Percentiles rank a stretch among this genome's conserved stretches.
Conservation (phyloP, 129 eudicot species). For the Kitagawia praeruptora region DNA sequence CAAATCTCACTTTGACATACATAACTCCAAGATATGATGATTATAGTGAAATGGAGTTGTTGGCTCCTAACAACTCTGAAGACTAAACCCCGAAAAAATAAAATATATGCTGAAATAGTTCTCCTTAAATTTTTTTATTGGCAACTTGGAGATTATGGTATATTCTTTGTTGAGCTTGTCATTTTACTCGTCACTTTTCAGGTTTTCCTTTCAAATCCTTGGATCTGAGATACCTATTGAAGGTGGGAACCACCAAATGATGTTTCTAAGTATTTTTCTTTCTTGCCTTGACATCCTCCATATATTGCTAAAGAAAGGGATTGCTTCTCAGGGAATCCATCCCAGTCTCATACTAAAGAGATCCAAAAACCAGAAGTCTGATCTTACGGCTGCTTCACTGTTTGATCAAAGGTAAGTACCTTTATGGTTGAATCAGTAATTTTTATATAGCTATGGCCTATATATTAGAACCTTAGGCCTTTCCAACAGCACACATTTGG, state of each 20-base stretch:
- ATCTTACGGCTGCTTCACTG: conserved; percentile 27
- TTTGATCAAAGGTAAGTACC: background rate
- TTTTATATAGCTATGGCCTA: background rate
- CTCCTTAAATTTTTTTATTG: background rate
- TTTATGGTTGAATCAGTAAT: background rate
- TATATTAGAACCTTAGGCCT: background rate
- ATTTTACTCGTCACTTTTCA: background rate
- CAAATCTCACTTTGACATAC: background rate
- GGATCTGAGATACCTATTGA: background rate
- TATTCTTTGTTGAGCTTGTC: background rate
- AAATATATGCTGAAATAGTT: background rate
- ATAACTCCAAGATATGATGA: background rate
- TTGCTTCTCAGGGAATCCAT: conserved; percentile 50
- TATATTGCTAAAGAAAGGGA: conserved; percentile 52
- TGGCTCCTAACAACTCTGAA: background rate
- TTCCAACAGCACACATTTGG: background rate
- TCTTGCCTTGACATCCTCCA: conserved; percentile 13
- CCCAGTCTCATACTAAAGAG: conserved; percentile 16
- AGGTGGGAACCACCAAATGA: background rate
- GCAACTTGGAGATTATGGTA: conserved; percentile 1
- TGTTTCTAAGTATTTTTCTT: background rate
- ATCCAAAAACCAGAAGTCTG: conserved; percentile 35
- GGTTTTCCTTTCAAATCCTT: background rate
- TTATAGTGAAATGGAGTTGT: background rate
- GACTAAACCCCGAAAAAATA: background rate